Percentiles rank a stretch among this genome's conserved stretches.
These are phyloP conservation scores for Bromus sterilis DNA, from an alignment of 176 grass and related monocot species.

Conservation along the genomic window DNA sequence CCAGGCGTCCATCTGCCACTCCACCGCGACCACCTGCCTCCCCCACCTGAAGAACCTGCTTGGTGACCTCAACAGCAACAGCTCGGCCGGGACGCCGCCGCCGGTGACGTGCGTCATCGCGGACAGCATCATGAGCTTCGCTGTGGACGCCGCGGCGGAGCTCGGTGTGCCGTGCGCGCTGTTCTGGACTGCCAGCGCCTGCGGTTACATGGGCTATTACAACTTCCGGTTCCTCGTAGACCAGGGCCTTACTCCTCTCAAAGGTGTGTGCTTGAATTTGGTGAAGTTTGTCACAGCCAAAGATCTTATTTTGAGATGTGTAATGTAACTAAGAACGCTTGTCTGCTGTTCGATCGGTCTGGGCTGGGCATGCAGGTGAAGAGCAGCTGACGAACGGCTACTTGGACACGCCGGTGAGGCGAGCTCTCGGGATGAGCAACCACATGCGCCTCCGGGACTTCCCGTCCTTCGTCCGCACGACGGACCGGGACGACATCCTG, in stretches of 20 bases:
- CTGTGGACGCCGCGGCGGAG: slow-evolving; percentile 27
- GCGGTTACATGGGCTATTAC: slow-evolving; percentile 37
- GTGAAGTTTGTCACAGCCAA: too few species aligned
- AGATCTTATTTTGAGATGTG: too few species aligned
- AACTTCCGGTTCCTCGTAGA: not conserved
- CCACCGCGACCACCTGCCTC: slow-evolving; percentile 11
- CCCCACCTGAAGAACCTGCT: not conserved
- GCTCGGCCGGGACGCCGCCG: not conserved
- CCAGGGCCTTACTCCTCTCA: not conserved
- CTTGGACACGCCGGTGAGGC: not conserved
- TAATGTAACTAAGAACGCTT: too few species aligned
- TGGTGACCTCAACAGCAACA: not conserved
- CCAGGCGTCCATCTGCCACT: not conserved
- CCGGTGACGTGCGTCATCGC: slow-evolving; percentile 30
- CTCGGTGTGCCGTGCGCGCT: slow-evolving; percentile 17
- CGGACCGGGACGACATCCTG: not conserved
- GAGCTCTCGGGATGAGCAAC: not conserved
- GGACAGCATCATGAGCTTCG: slow-evolving; percentile 37
- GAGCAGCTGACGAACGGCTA: not conserved
- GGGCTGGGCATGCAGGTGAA: too few species aligned
- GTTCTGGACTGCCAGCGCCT: slow-evolving; percentile 39
- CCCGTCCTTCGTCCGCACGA: not conserved
- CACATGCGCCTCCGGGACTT: not conserved
- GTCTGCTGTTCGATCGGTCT: too few species aligned
- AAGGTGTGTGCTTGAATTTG: too few species aligned